Evolutionary conservation across 352 stramenopile genomes (phyloP).

Genomic region (Globisporangium canariense): DNA sequence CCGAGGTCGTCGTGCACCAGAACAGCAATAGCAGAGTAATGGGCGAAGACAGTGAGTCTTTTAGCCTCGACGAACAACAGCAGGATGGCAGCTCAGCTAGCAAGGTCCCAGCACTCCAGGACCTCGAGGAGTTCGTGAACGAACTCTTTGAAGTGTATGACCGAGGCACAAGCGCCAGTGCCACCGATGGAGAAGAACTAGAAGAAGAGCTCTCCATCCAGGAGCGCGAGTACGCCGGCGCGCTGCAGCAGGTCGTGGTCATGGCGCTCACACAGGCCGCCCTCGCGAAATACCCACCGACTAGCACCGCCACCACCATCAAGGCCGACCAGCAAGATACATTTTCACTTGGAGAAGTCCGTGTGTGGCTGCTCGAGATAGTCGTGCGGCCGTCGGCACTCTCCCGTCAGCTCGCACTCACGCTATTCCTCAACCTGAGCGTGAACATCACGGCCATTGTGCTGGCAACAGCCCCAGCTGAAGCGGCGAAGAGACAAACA

Average conservation of each 20-base stretch:
- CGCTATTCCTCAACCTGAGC: constrained; percentile 29
- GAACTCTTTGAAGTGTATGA: constrained; percentile 34
- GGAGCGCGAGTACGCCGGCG: constrained; percentile 24
- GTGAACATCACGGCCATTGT: constrained; percentile 19
- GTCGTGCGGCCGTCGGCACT: constrained; percentile 31
- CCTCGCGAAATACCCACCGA: constrained; percentile 3
- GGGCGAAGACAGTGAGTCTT: background rate
- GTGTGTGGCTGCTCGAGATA: constrained; percentile 40
- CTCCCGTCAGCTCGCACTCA: constrained; percentile 39
- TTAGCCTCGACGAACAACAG: background rate
- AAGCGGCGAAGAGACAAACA: background rate
- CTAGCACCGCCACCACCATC: background rate
- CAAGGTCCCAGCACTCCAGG: constrained; percentile 10
- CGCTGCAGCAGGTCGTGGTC: constrained; percentile 25
- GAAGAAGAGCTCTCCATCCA: constrained; percentile 12
- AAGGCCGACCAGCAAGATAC: constrained; percentile 3
- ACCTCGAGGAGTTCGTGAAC: constrained; percentile 31
- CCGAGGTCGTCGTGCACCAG: background rate
- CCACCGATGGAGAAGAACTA: background rate
- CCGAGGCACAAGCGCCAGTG: constrained; percentile 2
- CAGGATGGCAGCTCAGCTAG: background rate
- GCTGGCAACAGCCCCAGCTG: constrained; percentile 9
- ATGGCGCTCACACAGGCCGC: constrained; percentile 14
- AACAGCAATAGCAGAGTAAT: background rate
- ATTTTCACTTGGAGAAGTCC: constrained; percentile 16